These are phyloP conservation scores for Rubroshorea leprosula DNA, from an alignment of 345 rosid genomes.

Conservation along the genomic window DNA sequence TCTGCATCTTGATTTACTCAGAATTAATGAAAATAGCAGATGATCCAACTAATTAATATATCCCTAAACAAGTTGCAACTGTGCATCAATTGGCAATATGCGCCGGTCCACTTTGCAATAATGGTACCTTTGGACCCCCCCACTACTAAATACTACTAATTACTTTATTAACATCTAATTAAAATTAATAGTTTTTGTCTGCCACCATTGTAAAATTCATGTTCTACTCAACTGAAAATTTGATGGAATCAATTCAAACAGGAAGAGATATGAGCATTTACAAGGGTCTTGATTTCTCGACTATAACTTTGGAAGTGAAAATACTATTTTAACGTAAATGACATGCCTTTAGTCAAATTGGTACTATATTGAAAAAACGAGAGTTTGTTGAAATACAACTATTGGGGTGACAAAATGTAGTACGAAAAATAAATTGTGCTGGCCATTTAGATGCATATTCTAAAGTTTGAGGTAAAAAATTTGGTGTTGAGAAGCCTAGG, in stretches of 20 bases:
- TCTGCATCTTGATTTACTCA: no score
- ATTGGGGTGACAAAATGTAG: slow-evolving; percentile 18
- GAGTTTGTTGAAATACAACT: no score
- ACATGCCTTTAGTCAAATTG: no score
- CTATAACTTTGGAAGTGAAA: no score
- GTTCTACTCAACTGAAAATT: not conserved
- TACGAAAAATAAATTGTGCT: slow-evolving; percentile 13
- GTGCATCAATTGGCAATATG: no score
- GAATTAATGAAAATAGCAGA: no score
- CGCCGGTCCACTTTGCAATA: not conserved
- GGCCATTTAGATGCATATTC: slow-evolving; percentile 12
- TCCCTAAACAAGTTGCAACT: no score
- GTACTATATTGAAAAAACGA: no score
- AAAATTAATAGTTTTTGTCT: slow-evolving; percentile 29
- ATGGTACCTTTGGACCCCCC: not conserved
- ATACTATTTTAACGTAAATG: no score
- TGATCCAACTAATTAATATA: no score
- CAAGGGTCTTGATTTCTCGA: slow-evolving; percentile 21
- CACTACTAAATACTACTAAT: not conserved
- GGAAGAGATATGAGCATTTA: slow-evolving; percentile 31
- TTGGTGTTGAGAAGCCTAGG: slow-evolving; percentile 12
- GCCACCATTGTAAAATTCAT: slow-evolving; percentile 31
- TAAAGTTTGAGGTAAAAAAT: no score
- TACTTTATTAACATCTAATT: not conserved
- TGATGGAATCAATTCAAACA: slow-evolving; percentile 35